phyloP scores from a whole-genome alignment of 306 rosid species.

The Fagus sylvatica region DNA sequence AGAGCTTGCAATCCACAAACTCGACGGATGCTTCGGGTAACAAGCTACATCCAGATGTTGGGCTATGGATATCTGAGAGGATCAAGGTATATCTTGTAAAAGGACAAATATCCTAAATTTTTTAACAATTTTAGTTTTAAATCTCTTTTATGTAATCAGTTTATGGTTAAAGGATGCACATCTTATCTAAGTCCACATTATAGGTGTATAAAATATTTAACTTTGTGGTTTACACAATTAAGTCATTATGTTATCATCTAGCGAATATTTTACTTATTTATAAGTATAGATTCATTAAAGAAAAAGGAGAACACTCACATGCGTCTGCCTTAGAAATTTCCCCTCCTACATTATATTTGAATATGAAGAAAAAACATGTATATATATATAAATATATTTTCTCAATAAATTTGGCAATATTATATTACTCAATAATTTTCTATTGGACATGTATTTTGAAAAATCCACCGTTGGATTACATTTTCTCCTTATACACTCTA shows the following conservation, averaged over 20 bases:
- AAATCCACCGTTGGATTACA: too few relatives aligned
- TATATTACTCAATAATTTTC: too few relatives aligned
- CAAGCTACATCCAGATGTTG: conserved; percentile 71
- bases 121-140: background rate
- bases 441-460: too few relatives aligned
- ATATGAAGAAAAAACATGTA: background rate
- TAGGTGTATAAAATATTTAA: background rate
- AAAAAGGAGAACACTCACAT: background rate
- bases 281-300: background rate
- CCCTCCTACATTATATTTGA: background rate
- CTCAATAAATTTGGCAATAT: too few relatives aligned
- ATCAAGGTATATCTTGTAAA: conserved; percentile 61
- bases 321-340: background rate
- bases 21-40: conserved; percentile 90
- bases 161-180: background rate
- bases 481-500: too few relatives aligned
- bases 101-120: conserved; percentile 4
- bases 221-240: background rate
- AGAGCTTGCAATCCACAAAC: conserved; percentile 54
- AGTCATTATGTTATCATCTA: background rate
- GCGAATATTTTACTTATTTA: too few relatives aligned
- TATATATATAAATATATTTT: too few relatives aligned
- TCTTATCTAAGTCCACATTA: background rate
- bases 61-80: conserved; percentile 82
- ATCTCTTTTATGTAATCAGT: background rate